A percentile compares a stretch with the other conserved stretches of the same genome.
phyloP scores from a whole-genome alignment of 1,284 basidiomycete genomes.

The Hymenochaete sp. region DNA sequence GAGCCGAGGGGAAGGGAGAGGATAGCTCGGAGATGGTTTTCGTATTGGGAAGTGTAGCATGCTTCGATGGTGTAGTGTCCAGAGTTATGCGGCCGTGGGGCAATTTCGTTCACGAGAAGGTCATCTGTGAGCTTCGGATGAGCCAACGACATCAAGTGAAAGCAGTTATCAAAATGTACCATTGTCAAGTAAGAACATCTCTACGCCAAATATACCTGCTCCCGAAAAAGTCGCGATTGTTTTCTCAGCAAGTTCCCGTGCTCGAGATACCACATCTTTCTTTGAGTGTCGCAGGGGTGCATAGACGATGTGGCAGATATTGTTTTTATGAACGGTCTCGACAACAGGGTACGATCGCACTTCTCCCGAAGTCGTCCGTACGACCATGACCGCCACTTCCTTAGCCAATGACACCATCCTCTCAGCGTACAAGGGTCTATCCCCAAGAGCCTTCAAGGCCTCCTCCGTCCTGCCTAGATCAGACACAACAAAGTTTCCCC shows the following conservation, averaged over 20 bases:
- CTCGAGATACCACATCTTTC: constrained; percentile 49
- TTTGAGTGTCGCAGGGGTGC: constrained; percentile 69
- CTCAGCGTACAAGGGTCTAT: constrained; percentile 82
- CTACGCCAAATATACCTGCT: constrained; percentile 95
- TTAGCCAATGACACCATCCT: constrained; percentile 86
- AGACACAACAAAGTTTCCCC: constrained; percentile 83
- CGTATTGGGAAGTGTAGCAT: constrained; percentile 93
- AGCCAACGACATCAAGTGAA: constrained; percentile 7
- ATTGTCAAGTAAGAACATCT: constrained; percentile 90
- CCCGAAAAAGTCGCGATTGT: constrained; percentile 79
- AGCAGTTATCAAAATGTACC: constrained; percentile 41
- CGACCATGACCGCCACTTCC: constrained; percentile 98
- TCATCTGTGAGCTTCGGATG: constrained; percentile 39
- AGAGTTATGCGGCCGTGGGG: constrained; percentile 98
- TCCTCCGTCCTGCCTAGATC: constrained; percentile 45
- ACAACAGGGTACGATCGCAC: constrained; percentile 86
- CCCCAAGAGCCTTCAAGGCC: constrained; percentile 61
- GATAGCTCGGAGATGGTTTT: constrained; percentile 97
- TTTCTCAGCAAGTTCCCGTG: constrained; percentile 71
- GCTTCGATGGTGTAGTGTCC: constrained; percentile 99
- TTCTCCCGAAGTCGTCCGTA: constrained; percentile 68
- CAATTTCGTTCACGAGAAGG: constrained; percentile 93
- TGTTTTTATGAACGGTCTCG: constrained; percentile 93
- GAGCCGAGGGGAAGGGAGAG: constrained; percentile 86
- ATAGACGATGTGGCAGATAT: constrained; percentile 89